phyloP scores from a whole-genome alignment of 768 basidiomycete species.

The Leccinum sublutescens region DNA sequence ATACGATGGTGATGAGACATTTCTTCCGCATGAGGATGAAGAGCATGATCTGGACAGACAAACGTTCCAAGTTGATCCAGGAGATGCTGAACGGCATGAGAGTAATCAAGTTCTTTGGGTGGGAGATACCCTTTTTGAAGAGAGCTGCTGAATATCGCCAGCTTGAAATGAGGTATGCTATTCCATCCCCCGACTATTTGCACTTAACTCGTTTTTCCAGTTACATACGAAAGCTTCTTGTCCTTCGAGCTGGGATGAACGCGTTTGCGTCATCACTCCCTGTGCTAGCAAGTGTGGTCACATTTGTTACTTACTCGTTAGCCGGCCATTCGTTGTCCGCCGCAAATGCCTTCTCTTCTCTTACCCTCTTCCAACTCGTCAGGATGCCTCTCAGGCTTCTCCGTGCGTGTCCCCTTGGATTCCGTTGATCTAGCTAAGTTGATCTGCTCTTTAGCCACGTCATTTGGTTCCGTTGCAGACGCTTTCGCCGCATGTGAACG shows the following conservation, averaged over 20 bases:
- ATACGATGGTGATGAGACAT: conserved; percentile 69
- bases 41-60: background rate
- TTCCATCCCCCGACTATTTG: conserved; percentile 5
- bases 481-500: conserved; percentile 79
- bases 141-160: conserved; percentile 68
- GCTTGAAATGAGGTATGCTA: conserved; percentile 61
- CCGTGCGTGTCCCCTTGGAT: conserved; percentile 31
- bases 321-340: conserved; percentile 69
- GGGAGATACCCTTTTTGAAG: conserved; percentile 79
- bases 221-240: conserved; percentile 63
- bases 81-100: conserved; percentile 33
- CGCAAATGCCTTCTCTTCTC: conserved; percentile 57
- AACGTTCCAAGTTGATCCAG: background rate
- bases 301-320: conserved; percentile 74
- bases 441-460: conserved; percentile 45
- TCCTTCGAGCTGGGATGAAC: conserved; percentile 65
- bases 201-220: conserved; percentile 29
- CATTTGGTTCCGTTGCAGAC: conserved; percentile 80
- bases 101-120: conserved; percentile 90
- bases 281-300: conserved; percentile 71
- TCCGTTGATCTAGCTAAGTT: conserved; percentile 6
- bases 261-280: conserved; percentile 73
- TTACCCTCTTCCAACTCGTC: conserved; percentile 65
- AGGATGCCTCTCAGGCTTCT: conserved; percentile 79
- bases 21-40: conserved; percentile 49